Conservation (phyloP, 495 filamentous ascomycete species). For the Lepraria neglecta region DNA sequence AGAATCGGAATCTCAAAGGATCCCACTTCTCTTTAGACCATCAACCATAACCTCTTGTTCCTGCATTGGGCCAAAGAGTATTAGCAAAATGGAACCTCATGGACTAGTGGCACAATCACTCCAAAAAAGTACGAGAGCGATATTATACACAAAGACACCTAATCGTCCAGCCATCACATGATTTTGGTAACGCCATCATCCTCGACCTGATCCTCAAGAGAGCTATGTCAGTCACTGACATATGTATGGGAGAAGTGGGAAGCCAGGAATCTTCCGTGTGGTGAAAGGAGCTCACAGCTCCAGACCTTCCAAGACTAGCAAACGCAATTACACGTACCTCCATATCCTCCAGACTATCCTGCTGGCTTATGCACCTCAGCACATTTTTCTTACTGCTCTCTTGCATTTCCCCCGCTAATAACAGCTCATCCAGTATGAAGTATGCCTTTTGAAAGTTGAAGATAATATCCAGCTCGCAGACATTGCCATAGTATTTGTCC, state of each 20-base stretch:
- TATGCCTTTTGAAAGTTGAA: slow-evolving; percentile 99
- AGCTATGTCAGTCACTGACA: slow-evolving; percentile 20
- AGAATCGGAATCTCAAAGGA: slow-evolving; percentile 21
- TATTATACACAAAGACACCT: slow-evolving; percentile 23
- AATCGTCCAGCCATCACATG: slow-evolving; percentile 55
- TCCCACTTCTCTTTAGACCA: slow-evolving; percentile 25
- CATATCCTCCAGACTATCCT: slow-evolving; percentile 94
- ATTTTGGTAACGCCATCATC: slow-evolving; percentile 91
- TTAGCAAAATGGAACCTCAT: slow-evolving; percentile 15
- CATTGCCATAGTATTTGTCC: slow-evolving; percentile 99
- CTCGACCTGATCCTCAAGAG: slow-evolving; percentile 65
- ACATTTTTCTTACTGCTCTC: slow-evolving; percentile 99
- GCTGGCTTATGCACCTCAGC: slow-evolving; percentile 84
- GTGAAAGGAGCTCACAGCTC: too few relatives aligned
- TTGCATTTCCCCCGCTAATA: slow-evolving; percentile 94
- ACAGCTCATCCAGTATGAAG: slow-evolving; percentile 94
- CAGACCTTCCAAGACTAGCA: too few relatives aligned
- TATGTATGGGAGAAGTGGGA: neutral
- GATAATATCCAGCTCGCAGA: slow-evolving; percentile 98
- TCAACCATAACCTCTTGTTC: slow-evolving; percentile 27
- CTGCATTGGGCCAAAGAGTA: slow-evolving; percentile 23
- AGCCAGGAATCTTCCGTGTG: too few relatives aligned
- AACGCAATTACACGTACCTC: slow-evolving; percentile 62
- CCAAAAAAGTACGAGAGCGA: slow-evolving; percentile 27
- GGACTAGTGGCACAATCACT: slow-evolving; percentile 1